Base-by-base conservation (phyloP, 257 asterid species). In the Lithospermum erythrorhizon region DNA sequence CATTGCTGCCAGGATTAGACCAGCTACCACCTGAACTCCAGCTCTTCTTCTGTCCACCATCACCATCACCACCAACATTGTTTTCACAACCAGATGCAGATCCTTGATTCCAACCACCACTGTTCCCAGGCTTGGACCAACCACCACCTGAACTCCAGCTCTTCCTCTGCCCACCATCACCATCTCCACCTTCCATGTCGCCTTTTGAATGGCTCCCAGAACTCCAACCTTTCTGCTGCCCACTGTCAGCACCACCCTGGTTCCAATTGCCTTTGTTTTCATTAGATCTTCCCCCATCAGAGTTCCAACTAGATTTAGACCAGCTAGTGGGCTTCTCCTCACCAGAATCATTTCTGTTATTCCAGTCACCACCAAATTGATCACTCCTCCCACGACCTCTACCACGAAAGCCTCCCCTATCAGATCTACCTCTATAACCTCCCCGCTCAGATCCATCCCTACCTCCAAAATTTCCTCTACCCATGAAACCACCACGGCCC, bases 241-340 rank as follows among this genome's bases (percentile, higher is more conserved):
- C 30, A 15, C 60, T 30, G 11, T 22, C 57, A n/a, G 24, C 2
- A n/a, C 23, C 57, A 53, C 22, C 21, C 25, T 19, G 35, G 21
- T 23, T 61, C 72, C 72, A 68, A 51, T 48, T 41, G 29, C 63
- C 61, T 54, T 60, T 59, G 53, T 67, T 61, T 9, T 48, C 56
- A 61, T 18, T 23, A 47, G 55, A 24, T 37, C 53, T 22, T 19
- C 66, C 55, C 16, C 58, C 58, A 20, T 55, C 66, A 14, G 58
- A 53, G 30, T 20, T 45, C 23, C 55, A 18, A 51, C 47, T 23
- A 18, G 64, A 66, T 5, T 52, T 59, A 48, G 53, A 62, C 79
- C 94, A 79, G 82, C 83, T 64, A 19, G 49, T 62, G 67, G 79
- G 60, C 60, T 68, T 76, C 49, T 77, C 87, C 72, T 65, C 84